These are phyloP conservation scores for Trichoderma koningii DNA, from an alignment of 2,329 filamentous ascomycete species.

Conservation along the genomic window DNA sequence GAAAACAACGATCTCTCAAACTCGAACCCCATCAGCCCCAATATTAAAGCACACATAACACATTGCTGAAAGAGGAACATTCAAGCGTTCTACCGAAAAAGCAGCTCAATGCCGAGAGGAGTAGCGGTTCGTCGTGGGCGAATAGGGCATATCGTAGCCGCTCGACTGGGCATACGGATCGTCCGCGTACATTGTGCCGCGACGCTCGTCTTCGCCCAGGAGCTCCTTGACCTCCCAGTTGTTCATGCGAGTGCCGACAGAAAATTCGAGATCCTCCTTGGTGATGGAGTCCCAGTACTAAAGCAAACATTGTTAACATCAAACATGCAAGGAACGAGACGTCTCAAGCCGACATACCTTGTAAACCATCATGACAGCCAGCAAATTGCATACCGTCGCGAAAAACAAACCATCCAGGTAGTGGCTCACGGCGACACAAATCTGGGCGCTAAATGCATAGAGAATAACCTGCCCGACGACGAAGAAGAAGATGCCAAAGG, in stretches of 20 bases:
- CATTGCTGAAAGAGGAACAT: background rate
- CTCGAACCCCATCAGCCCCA: background rate
- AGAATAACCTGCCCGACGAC: conserved; percentile 88
- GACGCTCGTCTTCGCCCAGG: conserved; percentile 76
- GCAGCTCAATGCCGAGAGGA: conserved; percentile 49
- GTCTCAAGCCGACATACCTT: conserved; percentile 62
- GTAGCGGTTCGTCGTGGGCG: conserved; percentile 47
- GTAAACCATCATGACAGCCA: conserved; percentile 99
- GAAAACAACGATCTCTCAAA: too few species aligned
- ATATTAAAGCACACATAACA: background rate
- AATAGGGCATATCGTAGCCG: conserved; percentile 55
- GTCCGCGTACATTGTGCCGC: conserved; percentile 71
- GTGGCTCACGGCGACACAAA: conserved; percentile 83
- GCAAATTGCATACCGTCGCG: conserved; percentile 86
- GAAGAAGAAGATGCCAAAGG: conserved; percentile 89
- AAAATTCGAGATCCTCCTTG: conserved; percentile 96
- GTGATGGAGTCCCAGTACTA: conserved; percentile 99
- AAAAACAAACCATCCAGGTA: conserved; percentile 96
- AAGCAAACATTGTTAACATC: conserved; percentile 8
- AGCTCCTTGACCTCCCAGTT: conserved; percentile 98
- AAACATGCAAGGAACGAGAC: conserved; percentile 22
- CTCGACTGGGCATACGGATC: conserved; percentile 63
- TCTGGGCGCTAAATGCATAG: conserved; percentile 82
- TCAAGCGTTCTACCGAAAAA: conserved; percentile 19
- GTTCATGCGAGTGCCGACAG: conserved; percentile 89